Percentiles rank a stretch among this genome's conserved stretches.
phyloP scores from a whole-genome alignment of 2,329 filamentous ascomycete genomes.

The Huntiella savannae region DNA sequence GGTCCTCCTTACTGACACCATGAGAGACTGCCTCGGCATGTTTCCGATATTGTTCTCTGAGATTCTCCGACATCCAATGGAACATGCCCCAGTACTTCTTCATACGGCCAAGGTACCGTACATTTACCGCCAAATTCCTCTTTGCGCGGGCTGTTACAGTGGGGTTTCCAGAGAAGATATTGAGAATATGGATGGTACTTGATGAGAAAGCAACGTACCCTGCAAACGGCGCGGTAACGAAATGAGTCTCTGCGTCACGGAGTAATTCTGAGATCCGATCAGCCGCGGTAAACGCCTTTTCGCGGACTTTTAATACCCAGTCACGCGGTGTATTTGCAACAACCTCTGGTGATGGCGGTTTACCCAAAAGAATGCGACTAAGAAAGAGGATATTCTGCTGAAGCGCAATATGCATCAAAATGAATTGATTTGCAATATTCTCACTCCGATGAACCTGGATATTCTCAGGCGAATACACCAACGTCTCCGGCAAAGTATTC shows the following conservation, averaged over 20 bases:
- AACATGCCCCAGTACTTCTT: slow-evolving; percentile 98
- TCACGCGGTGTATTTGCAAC: slow-evolving; percentile 46
- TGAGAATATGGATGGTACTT: slow-evolving; percentile 83
- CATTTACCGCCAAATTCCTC: slow-evolving; percentile 67
- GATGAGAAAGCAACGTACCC: slow-evolving; percentile 90
- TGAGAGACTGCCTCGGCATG: slow-evolving; percentile 65
- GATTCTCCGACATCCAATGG: slow-evolving; percentile 83
- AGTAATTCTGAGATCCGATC: slow-evolving; percentile 73
- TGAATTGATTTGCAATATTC: slow-evolving; percentile 72
- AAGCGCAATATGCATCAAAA: slow-evolving; percentile 77
- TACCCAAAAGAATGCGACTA: slow-evolving; percentile 43
- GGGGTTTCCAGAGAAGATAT: slow-evolving; percentile 71
- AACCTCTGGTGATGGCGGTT: slow-evolving; percentile 8
- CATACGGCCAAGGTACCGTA: slow-evolving; percentile 83
- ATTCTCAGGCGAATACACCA: slow-evolving; percentile 68
- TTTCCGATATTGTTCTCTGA: slow-evolving; percentile 71
- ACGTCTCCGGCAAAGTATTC: slow-evolving; percentile 43
- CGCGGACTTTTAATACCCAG: slow-evolving; percentile 58
- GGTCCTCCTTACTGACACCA: slow-evolving; percentile 1
- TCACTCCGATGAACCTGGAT: slow-evolving; percentile 69
- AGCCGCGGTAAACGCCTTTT: slow-evolving; percentile 63
- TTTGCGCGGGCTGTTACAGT: slow-evolving; percentile 60
- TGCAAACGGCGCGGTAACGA: slow-evolving; percentile 76
- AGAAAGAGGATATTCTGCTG: slow-evolving; percentile 84
- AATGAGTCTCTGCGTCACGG: slow-evolving; percentile 54